phyloP scores from a whole-genome alignment of 75 land plant genomes.

The Picea glauca region DNA sequence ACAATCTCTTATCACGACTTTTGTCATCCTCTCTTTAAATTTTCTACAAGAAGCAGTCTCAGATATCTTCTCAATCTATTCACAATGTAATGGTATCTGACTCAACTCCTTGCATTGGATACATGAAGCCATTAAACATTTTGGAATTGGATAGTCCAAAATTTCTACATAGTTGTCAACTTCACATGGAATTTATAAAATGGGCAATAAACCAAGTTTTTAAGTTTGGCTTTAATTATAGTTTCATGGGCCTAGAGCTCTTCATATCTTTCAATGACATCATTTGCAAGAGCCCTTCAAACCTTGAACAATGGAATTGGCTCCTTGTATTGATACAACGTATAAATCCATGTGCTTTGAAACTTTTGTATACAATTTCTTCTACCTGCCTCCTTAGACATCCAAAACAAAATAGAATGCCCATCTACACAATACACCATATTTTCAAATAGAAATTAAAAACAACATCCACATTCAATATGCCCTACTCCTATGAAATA shows the following conservation, averaged over 20 bases:
- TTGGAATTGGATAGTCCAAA: background rate
- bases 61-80: too few relatives aligned
- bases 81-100: too few relatives aligned
- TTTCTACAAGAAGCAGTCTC: too few relatives aligned
- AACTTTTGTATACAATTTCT: background rate
- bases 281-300: too few relatives aligned
- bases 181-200: background rate
- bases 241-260: background rate
- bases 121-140: background rate
- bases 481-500: too few relatives aligned
- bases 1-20: too few relatives aligned
- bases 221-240: background rate
- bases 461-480: too few relatives aligned
- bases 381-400: background rate
- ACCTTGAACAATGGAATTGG: too few relatives aligned
- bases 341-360: background rate
- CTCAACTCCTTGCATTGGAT: too few relatives aligned
- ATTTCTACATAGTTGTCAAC: background rate
- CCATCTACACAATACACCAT: background rate
- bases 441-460: too few relatives aligned
- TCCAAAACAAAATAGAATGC: background rate
- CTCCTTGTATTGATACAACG: background rate
- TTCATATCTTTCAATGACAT: background rate
- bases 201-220: background rate
- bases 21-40: too few relatives aligned